Evolutionary conservation across 208 protist species (phyloP).

Genomic region (Crithidia expoeki): DNA sequence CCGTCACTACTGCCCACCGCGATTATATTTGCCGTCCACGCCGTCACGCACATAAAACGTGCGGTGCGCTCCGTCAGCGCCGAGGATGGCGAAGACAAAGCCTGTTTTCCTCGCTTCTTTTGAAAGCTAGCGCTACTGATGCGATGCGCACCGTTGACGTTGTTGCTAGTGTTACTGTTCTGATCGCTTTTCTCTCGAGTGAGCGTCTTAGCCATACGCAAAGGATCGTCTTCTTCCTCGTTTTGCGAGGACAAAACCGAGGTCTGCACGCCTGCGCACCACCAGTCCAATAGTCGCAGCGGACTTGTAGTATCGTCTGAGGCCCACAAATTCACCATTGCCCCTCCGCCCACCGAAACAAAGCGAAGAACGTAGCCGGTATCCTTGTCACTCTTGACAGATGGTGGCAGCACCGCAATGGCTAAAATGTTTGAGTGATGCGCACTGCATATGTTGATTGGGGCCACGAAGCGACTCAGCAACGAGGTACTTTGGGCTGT

Average conservation of each 20-base stretch:
- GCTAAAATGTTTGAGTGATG: conserved; percentile 84
- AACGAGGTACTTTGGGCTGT: background rate
- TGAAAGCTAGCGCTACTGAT: conserved; percentile 14
- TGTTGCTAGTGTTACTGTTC: background rate
- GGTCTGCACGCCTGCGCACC: conserved; percentile 6
- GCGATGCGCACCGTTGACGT: background rate
- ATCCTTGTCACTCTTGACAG: background rate
- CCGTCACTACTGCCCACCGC: conserved; percentile 76
- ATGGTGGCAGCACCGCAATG: conserved; percentile 33
- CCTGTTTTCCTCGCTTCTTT: conserved; percentile 11
- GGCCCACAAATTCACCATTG: conserved; percentile 33
- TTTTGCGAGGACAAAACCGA: background rate
- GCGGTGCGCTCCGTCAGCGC: conserved; percentile 43
- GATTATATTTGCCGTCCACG: conserved; percentile 23
- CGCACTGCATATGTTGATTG: conserved; percentile 49
- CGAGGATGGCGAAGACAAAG: background rate
- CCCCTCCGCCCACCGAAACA: conserved; percentile 61
- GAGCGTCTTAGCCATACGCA: too few relatives aligned
- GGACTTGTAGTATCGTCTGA: background rate
- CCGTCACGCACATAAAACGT: conserved; percentile 62
- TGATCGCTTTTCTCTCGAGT: background rate
- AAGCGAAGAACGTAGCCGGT: conserved; percentile 25
- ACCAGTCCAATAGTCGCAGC: conserved; percentile 35
- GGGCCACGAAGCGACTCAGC: conserved; percentile 1
- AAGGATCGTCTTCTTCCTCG: background rate